Evolutionary conservation across 2,329 filamentous ascomycete genomes (phyloP), one percentile per base, ranked within the genome.

Genomic region (Diaporthe australafricana): DNA sequence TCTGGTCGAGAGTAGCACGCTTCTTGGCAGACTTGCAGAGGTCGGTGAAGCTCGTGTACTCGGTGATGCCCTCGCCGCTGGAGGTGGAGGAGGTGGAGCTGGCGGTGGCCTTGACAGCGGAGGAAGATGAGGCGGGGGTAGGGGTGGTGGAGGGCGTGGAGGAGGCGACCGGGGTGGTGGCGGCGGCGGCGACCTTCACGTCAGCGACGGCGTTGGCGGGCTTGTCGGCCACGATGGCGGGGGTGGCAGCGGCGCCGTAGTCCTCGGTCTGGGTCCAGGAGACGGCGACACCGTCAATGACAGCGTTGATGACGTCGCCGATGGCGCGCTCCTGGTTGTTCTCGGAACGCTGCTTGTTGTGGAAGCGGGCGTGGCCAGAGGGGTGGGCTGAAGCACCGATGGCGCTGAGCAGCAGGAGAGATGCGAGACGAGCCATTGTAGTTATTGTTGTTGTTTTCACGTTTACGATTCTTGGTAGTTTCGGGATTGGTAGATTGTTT

Each of bases 81-180:
- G 92, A 94, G 79, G 91, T 92, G 83, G 35, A 82, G 88, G 94
- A 92, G 79, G 91, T 92, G 83, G 94, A 94, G 87, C 94, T 94
- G 81, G 91, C 90, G 87, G 95, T 94, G 78, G 82, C 82, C 76
- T 82, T 67, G 35, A 74, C 30, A 17, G 70, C 60, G 25, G 57
- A 14, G 16, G 60, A 52, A 17, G 53, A 38, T 20, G 45, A 47
- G 53, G 27, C 60, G n/a, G 57, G 70, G 27, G 72, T 74, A 70
- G 68, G 30, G 69, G 60, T 38, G 55, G 68, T 50, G 25, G 75
- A 70, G n/a, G 68, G 53, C 30, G 72, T 30, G 3, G 74, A 45
- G 22, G 73, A 35, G 8, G 72, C 30, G 27, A 68, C 65, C 12
- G 74, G 62, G 56, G 70, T 60, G 40, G 65, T 69, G 25, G 73